Evolutionary conservation across 2,329 filamentous ascomycete species (phyloP).

Genomic region (Xylariaceae sp.): DNA sequence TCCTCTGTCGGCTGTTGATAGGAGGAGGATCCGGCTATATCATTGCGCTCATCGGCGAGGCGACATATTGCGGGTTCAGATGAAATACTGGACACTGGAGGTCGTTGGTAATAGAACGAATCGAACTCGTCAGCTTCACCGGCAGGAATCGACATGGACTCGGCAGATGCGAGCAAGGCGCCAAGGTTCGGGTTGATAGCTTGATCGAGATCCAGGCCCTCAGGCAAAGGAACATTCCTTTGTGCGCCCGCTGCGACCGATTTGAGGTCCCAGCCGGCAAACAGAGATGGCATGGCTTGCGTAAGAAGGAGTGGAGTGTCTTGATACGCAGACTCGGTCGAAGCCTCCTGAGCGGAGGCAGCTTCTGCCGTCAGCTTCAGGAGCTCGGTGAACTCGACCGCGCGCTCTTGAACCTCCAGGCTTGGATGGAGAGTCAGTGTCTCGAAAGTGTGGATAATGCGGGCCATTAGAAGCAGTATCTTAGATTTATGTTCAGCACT

Average conservation of each 20-base stretch:
- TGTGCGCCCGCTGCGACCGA: slow-evolving; percentile 82
- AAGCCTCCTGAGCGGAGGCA: slow-evolving; percentile 58
- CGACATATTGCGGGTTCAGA: slow-evolving; percentile 53
- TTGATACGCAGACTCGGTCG: slow-evolving; percentile 46
- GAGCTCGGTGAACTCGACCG: slow-evolving; percentile 87
- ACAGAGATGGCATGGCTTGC: slow-evolving; percentile 83
- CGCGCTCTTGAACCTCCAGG: slow-evolving; percentile 89
- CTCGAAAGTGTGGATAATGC: slow-evolving; percentile 78
- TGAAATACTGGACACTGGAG: slow-evolving; percentile 45
- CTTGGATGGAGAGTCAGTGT: slow-evolving; percentile 74
- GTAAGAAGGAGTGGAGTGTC: slow-evolving; percentile 81
- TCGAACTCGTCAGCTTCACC: slow-evolving; percentile 63
- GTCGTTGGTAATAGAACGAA: slow-evolving; percentile 56
- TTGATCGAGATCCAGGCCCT: slow-evolving; percentile 70
- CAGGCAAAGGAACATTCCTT: slow-evolving; percentile 74
- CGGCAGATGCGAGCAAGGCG: slow-evolving; percentile 57
- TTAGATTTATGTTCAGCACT: slow-evolving; percentile 67
- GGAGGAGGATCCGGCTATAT: slow-evolving; percentile 44
- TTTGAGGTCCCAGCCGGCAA: slow-evolving; percentile 81
- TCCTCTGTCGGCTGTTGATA: slow-evolving; percentile 60
- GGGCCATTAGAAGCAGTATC: slow-evolving; percentile 70
- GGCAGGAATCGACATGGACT: slow-evolving; percentile 42
- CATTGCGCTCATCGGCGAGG: slow-evolving; percentile 42
- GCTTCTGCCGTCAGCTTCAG: slow-evolving; percentile 84
- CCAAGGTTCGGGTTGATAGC: slow-evolving; percentile 74